Evolutionary conservation across 2,329 filamentous ascomycete genomes (phyloP).

Genomic region (Dendrostoma leiphaemia): DNA sequence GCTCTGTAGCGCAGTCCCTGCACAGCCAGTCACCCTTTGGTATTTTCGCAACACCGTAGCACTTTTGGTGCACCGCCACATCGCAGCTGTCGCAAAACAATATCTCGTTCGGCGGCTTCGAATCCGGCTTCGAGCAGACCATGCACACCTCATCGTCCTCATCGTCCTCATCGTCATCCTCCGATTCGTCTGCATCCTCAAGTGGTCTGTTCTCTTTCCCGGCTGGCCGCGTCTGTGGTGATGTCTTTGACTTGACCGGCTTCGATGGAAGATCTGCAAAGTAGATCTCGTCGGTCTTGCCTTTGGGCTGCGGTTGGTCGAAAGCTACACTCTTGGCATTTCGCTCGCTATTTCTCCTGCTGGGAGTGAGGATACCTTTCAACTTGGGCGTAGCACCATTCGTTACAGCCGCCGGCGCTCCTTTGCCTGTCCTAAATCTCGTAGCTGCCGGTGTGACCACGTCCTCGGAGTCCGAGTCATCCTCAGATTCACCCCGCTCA

Average conservation of each 20-base stretch:
- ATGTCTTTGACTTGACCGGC: constrained; percentile 26
- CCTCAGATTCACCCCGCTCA: background rate
- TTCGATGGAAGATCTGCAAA: constrained; percentile 51
- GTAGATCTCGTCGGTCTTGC: constrained; percentile 41
- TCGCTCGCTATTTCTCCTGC: constrained; percentile 39
- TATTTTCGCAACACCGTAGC: constrained; percentile 55
- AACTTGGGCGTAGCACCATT: constrained; percentile 29
- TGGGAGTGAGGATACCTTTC: constrained; percentile 57
- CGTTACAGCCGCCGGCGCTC: constrained; percentile 12
- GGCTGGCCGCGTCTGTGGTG: constrained; percentile 16
- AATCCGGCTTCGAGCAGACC: constrained; percentile 57
- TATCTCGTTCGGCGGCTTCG: constrained; percentile 58
- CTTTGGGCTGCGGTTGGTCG: constrained; percentile 29
- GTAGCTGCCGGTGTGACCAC: constrained; percentile 9
- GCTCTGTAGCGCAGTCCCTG: constrained; percentile 50
- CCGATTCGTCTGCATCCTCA: constrained; percentile 24
- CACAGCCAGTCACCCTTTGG: constrained; percentile 65
- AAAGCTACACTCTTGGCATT: constrained; percentile 57
- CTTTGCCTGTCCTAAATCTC: constrained; percentile 15
- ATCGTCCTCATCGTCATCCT: constrained; percentile 31
- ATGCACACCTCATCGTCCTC: constrained; percentile 55
- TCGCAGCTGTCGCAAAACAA: constrained; percentile 65
- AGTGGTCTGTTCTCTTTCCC: constrained; percentile 14
- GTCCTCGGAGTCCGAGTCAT: background rate
- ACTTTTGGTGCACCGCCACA: constrained; percentile 60